These are phyloP conservation scores for Lophium mytilinum DNA, from an alignment of 495 filamentous ascomycete genomes.

Conservation along the genomic window DNA sequence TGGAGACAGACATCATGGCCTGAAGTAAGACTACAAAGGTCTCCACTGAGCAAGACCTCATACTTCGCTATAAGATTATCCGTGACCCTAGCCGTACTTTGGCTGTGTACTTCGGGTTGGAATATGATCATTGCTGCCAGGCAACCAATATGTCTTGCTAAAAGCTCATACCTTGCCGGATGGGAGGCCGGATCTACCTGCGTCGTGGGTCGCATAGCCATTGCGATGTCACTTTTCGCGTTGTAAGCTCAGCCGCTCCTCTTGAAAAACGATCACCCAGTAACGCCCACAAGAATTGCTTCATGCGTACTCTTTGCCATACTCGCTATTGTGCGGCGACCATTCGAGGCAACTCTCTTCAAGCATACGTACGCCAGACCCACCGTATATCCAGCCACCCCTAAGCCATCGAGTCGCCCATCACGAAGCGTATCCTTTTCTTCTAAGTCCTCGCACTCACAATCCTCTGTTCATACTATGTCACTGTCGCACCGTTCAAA, in stretches of 20 bases:
- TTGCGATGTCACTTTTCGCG: conserved; percentile 17
- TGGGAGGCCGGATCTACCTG: conserved; percentile 22
- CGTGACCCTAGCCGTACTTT: conserved; percentile 21
- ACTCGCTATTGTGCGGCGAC: conserved; percentile 20
- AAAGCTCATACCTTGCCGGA: neutral
- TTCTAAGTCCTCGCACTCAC: conserved; percentile 11
- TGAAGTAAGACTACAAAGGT: conserved; percentile 12
- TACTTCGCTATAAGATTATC: conserved; percentile 23
- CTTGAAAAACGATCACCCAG: neutral
- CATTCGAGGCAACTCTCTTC: conserved; percentile 24
- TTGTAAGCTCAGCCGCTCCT: conserved; percentile 12
- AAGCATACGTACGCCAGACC: conserved; percentile 9
- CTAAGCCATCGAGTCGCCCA: conserved; percentile 4
- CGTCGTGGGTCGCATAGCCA: conserved; percentile 6
- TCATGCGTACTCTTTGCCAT: conserved; percentile 21
- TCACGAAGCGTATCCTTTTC: conserved; percentile 12
- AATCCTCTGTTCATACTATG: conserved; percentile 10
- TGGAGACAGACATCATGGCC: conserved; percentile 21
- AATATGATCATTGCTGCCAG: conserved; percentile 22
- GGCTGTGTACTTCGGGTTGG: conserved; percentile 26
- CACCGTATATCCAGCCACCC: neutral
- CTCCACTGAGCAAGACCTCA: conserved; percentile 18
- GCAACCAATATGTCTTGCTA: conserved; percentile 19
- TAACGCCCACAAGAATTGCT: conserved; percentile 13
- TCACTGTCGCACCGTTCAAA: conserved; percentile 14